A percentile compares a stretch with the other conserved stretches of the same genome.
Evolutionary conservation across 1,284 basidiomycete genomes (phyloP).

Genomic region (Inonotus obliquus): DNA sequence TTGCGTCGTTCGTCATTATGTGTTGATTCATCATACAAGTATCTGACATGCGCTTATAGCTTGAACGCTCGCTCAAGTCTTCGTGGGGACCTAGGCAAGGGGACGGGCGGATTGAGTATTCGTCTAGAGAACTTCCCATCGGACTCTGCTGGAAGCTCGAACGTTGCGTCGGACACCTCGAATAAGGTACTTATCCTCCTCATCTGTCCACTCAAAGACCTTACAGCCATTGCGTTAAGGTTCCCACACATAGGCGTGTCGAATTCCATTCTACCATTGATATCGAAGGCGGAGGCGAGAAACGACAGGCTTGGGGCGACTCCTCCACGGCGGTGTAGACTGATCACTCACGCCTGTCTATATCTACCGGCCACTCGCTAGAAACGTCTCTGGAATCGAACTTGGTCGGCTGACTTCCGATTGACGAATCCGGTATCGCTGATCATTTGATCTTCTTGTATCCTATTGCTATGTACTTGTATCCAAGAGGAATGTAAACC

Average conservation of each 20-base stretch:
- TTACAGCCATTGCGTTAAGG: not conserved
- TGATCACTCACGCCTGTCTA: too few relatives aligned
- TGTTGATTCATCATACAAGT: not conserved
- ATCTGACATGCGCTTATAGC: not conserved
- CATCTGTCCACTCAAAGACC: not conserved
- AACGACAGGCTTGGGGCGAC: not conserved
- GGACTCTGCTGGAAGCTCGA: not conserved
- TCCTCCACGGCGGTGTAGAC: not conserved
- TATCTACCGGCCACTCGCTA: too few relatives aligned
- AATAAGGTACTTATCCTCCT: not conserved
- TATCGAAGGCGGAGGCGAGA: not conserved
- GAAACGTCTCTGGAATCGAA: too few relatives aligned
- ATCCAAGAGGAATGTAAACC: too few relatives aligned
- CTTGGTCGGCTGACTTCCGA: too few relatives aligned
- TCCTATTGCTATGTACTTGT: too few relatives aligned
- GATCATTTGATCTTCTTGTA: too few relatives aligned
- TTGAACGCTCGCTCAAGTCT: not conserved
- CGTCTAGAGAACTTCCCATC: not conserved
- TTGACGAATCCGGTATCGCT: too few relatives aligned
- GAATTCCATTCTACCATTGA: not conserved
- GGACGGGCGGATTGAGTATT: not conserved
- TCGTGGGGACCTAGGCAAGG: not conserved
- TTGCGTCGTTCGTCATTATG: not conserved
- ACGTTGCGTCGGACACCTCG: not conserved
- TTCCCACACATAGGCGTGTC: not conserved